Evolutionary conservation across 179 eudicot genomes (phyloP).

Genomic region (Patellifolia procumbens): DNA sequence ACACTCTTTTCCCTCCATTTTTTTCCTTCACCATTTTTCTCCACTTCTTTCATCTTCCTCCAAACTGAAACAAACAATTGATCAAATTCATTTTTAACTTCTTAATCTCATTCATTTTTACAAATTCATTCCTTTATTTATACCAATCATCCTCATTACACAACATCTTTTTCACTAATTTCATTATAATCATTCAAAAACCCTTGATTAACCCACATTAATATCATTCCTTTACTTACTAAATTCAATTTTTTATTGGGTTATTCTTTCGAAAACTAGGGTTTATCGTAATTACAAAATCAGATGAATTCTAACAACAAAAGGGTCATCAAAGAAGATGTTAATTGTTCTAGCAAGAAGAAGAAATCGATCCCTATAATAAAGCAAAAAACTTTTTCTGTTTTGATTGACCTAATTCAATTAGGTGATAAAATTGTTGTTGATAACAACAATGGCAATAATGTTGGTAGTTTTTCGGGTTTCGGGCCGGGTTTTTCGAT

Average conservation of each 20-base stretch:
- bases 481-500: neutral
- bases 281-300: neutral
- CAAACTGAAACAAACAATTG: neutral
- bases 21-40: neutral
- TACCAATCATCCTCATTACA: neutral
- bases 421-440: slow-evolving; percentile 15
- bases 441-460: neutral
- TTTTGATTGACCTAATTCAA: slow-evolving; percentile 38
- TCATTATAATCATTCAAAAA: neutral
- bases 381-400: neutral
- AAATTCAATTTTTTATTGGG: neutral
- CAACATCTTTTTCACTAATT: neutral
- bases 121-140: neutral
- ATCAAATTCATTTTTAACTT: too few relatives aligned
- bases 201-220: neutral
- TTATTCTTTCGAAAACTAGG: neutral
- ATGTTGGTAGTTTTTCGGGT: neutral
- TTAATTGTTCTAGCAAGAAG: slow-evolving; percentile 15
- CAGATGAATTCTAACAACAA: slow-evolving; percentile 26
- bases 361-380: neutral
- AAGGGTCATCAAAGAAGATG: slow-evolving; percentile 12
- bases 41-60: neutral
- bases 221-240: neutral
- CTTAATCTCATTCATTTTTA: neutral
- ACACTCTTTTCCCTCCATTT: neutral